Conservation (phyloP, 768 basidiomycete species). For the Clavulina sp. region DNA sequence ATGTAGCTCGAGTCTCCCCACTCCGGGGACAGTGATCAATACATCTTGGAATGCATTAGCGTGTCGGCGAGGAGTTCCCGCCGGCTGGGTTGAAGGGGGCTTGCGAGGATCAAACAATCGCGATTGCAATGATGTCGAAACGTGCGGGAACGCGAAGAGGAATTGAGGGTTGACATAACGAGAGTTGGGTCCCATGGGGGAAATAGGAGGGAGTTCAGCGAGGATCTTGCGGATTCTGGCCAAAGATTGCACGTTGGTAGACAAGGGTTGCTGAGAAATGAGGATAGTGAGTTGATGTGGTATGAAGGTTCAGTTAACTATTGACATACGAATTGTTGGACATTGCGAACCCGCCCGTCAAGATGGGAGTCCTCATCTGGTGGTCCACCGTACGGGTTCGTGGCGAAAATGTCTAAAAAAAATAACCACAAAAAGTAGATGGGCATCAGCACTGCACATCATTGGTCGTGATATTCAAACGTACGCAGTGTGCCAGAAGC, state of each 20-base stretch:
- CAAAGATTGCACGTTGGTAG: constrained; percentile 38
- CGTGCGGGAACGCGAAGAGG: not conserved
- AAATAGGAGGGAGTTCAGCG: constrained; percentile 16
- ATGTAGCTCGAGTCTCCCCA: not conserved
- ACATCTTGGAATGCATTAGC: constrained; percentile 7
- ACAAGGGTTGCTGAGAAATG: constrained; percentile 28
- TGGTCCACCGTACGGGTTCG: constrained; percentile 59
- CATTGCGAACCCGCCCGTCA: constrained; percentile 39
- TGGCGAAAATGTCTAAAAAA: constrained; percentile 49
- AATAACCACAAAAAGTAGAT: constrained; percentile 23
- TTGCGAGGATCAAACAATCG: not conserved
- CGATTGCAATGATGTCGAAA: not conserved
- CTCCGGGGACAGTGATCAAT: not conserved
- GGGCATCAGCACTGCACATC: not conserved
- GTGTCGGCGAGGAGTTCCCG: not conserved
- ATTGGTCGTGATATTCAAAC: constrained; percentile 8
- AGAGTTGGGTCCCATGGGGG: constrained; percentile 9
- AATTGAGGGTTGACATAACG: not conserved
- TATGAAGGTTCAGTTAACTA: not conserved
- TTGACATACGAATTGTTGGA: constrained; percentile 28
- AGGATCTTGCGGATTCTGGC: constrained; percentile 25
- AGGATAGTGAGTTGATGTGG: not conserved
- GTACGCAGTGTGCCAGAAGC: constrained; percentile 21
- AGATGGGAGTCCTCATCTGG: constrained; percentile 46
- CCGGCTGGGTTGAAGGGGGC: not conserved